Conservation (phyloP, 1,139 yeast genomes). For the Pichia terricola region DNA sequence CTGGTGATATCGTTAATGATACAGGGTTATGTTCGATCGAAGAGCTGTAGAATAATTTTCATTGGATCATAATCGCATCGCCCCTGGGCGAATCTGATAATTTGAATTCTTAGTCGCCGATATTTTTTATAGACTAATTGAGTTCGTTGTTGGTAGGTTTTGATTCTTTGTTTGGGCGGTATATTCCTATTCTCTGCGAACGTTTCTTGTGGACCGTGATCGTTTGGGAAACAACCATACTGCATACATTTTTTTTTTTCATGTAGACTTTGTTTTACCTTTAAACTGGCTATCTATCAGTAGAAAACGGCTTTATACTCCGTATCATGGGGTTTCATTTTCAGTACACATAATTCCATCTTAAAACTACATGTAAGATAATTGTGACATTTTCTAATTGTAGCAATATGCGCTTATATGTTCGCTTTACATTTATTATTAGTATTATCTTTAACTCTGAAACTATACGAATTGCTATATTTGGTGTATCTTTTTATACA, state of each 20-base stretch:
- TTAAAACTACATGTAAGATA: no score
- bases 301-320: no score
- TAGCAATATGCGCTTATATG: no score
- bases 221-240: conserved; percentile 90
- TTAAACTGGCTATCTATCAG: no score
- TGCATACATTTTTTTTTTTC: conserved; percentile 47
- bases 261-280: no score
- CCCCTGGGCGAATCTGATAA: conserved; percentile 2
- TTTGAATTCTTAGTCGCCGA: conserved; percentile 1
- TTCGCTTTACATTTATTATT: no score
- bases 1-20: conserved; percentile 20
- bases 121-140: conserved; percentile 3
- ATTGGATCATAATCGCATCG: conserved; percentile 1
- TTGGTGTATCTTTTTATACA: no score
- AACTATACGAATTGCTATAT: no score
- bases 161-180: conserved; percentile 44
- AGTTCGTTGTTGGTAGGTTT: conserved; percentile 10
- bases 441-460: no score
- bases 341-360: no score
- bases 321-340: no score
- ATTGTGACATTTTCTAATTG: no score
- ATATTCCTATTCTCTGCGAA: conserved; percentile 92
- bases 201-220: conserved; percentile 61
- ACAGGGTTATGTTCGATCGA: conserved; percentile 90
- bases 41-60: conserved; percentile 54